Conservation (phyloP, 148 eudicot genomes). For the Chenopodium album region DNA sequence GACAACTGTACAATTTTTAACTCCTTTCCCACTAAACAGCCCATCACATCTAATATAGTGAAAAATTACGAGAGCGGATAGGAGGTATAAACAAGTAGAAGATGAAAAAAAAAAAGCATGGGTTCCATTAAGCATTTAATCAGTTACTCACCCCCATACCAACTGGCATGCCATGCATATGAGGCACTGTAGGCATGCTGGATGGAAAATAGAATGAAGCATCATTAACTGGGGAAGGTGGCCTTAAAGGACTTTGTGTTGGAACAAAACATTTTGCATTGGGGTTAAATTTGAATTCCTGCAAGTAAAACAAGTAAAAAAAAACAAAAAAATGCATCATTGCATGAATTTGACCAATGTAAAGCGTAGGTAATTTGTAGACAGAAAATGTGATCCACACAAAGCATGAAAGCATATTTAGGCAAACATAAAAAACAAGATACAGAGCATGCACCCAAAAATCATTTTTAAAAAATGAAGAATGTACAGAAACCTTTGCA, state of each 20-base stretch:
- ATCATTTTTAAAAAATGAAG: neutral
- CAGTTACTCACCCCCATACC: constrained; percentile 80
- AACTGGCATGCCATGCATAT: constrained; percentile 88
- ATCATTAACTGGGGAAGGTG: constrained; percentile 82
- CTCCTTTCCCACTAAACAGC: too few species aligned
- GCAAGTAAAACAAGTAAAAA: constrained; percentile 21
- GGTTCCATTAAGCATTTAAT: neutral
- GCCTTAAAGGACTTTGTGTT: constrained; percentile 60
- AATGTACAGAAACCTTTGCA: constrained; percentile 63
- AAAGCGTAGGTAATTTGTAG: neutral
- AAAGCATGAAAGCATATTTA: neutral
- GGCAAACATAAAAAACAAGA: neutral
- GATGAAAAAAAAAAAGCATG: neutral
- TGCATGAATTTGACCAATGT: neutral
- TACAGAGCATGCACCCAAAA: neutral
- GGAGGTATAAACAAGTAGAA: neutral
- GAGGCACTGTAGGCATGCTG: constrained; percentile 50
- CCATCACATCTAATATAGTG: neutral
- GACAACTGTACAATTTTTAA: too few species aligned
- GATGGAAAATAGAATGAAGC: constrained; percentile 73
- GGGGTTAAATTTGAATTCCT: constrained; percentile 93
- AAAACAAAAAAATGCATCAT: neutral
- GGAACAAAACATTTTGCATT: constrained; percentile 90
- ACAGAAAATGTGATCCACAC: neutral
- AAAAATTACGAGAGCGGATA: neutral